Evolutionary conservation across 345 rosid species (phyloP).

Genomic region (Aethionema arabicum): DNA sequence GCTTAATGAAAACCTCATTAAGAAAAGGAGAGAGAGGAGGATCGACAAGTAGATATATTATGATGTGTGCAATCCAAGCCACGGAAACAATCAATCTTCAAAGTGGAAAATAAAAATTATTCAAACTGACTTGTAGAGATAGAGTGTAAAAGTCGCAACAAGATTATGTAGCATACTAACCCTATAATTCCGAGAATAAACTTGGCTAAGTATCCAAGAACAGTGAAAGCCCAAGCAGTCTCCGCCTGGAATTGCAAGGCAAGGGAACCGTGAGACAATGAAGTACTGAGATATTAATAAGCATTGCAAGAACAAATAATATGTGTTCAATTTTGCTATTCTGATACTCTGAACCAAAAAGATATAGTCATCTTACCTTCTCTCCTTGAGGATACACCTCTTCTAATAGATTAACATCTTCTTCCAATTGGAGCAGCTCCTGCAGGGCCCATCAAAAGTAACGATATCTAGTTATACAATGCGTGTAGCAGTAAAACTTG

Average conservation of each 20-base stretch:
- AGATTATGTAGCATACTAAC: conserved; percentile 46
- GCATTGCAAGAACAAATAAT: too few species aligned
- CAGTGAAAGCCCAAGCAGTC: conserved; percentile 92
- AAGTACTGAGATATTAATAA: too few species aligned
- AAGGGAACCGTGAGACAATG: conserved; percentile 7
- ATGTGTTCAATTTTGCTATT: too few species aligned
- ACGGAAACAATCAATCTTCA: conserved; percentile 86
- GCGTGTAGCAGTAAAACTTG: background rate
- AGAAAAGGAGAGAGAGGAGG: conserved; percentile 89
- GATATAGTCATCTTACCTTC: conserved; percentile 50
- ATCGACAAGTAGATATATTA: conserved; percentile 73
- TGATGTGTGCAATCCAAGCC: conserved; percentile 93
- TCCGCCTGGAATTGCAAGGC: conserved; percentile 62
- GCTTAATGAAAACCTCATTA: conserved; percentile 93
- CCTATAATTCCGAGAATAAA: conserved; percentile 77
- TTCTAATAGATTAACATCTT: conserved; percentile 94
- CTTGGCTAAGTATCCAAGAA: conserved; percentile 91
- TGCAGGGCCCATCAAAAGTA: conserved; percentile 34
- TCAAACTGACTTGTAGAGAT: conserved; percentile 1
- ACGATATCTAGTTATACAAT: conserved; percentile 20
- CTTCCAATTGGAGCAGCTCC: conserved; percentile 94
- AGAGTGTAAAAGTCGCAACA: conserved; percentile 10
- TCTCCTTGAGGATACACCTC: conserved; percentile 99
- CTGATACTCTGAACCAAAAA: too few species aligned
- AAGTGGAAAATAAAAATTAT: conserved; percentile 12